Evolutionary conservation across 2,329 filamentous ascomycete genomes (phyloP).

Genomic region (Zalaria sp.): DNA sequence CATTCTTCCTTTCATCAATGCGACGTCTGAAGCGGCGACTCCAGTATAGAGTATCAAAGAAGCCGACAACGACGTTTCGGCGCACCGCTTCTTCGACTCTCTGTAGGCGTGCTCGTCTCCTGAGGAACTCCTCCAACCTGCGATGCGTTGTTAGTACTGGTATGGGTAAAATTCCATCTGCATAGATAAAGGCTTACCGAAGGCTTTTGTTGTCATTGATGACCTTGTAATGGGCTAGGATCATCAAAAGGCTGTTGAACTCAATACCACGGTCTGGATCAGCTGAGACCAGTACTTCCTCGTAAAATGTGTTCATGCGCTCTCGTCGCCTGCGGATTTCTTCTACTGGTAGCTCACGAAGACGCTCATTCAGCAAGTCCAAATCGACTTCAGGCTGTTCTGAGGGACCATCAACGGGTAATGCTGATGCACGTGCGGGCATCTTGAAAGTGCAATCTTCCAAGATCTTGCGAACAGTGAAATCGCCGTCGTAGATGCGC

Average conservation of each 20-base stretch:
- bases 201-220: conserved; percentile 96
- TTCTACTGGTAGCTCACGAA: conserved; percentile 58
- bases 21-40: conserved; percentile 66
- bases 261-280: conserved; percentile 81
- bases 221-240: conserved; percentile 94
- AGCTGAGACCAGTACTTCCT: conserved; percentile 87
- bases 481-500: conserved; percentile 86
- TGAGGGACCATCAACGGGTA: conserved; percentile 28
- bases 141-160: too few species aligned
- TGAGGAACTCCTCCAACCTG: conserved; percentile 84
- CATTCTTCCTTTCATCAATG: conserved; percentile 56
- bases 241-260: conserved; percentile 87
- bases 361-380: conserved; percentile 55
- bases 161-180: too few species aligned
- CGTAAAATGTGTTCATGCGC: conserved; percentile 88
- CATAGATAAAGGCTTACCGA: conserved; percentile 3
- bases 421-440: conserved; percentile 31
- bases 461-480: conserved; percentile 75
- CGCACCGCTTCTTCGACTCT: conserved; percentile 90
- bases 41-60: conserved; percentile 92
- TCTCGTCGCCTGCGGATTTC: conserved; percentile 62
- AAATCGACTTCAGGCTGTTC: conserved; percentile 46
- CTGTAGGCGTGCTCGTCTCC: conserved; percentile 77
- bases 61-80: conserved; percentile 77
- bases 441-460: conserved; percentile 59